Evolutionary conservation across 495 filamentous ascomycete genomes (phyloP).

Genomic region (Cryomyces antarcticus): DNA sequence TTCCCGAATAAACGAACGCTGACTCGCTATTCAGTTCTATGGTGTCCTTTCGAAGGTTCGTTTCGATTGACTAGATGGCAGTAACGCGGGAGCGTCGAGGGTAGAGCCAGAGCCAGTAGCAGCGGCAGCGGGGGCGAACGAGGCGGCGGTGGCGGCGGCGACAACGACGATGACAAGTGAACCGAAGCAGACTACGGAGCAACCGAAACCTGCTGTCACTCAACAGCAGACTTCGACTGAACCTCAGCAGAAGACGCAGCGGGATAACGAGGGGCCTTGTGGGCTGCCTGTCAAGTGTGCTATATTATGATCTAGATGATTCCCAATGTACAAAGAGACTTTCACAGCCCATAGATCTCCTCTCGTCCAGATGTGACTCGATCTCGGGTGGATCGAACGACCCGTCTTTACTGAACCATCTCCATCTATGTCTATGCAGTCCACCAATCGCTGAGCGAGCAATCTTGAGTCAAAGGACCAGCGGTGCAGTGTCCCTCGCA

Average conservation of each 20-base stretch:
- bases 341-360: neutral
- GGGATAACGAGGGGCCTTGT: slow-evolving; percentile 37
- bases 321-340: neutral
- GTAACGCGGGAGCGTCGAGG: slow-evolving; percentile 8
- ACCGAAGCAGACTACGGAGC: slow-evolving; percentile 1
- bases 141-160: neutral
- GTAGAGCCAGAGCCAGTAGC: neutral
- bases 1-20: too few species aligned
- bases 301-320: slow-evolving; percentile 26
- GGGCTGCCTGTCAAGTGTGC: slow-evolving; percentile 48
- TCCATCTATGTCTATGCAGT: too few species aligned
- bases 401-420: too few species aligned
- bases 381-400: too few species aligned
- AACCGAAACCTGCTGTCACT: neutral
- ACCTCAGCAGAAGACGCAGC: slow-evolving; percentile 9
- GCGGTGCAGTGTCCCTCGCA: too few species aligned
- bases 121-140: slow-evolving; percentile 1
- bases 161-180: neutral
- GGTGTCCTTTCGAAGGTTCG: slow-evolving; percentile 49
- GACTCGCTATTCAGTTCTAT: slow-evolving; percentile 36
- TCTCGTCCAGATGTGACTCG: too few species aligned
- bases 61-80: slow-evolving; percentile 68
- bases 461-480: too few species aligned
- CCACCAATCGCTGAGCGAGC: too few species aligned
- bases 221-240: slow-evolving; percentile 7